A percentile compares a stretch with the other conserved stretches of the same genome.
These are phyloP conservation scores for Dioscorea cayenensis DNA, from an alignment of 116 monocot genomes.

Conservation along the genomic window DNA sequence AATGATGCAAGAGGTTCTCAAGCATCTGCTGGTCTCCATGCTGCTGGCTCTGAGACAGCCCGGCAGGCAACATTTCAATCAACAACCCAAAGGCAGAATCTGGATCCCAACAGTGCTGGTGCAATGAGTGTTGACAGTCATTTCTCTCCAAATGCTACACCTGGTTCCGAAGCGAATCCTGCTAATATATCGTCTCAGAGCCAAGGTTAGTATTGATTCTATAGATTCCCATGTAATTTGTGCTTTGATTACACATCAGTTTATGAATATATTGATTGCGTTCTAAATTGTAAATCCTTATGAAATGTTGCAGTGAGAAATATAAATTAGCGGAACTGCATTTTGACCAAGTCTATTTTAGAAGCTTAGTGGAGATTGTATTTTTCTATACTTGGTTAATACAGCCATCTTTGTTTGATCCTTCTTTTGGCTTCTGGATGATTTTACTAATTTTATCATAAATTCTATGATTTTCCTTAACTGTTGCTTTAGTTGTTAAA, in stretches of 20 bases:
- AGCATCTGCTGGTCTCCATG: conserved; percentile 14
- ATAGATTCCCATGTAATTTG: neutral
- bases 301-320: neutral
- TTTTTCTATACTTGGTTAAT: neutral
- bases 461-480: no score
- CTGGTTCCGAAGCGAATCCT: neutral
- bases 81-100: conserved; percentile 14
- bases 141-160: conserved; percentile 6
- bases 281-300: neutral
- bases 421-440: neutral
- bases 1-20: conserved; percentile 28
- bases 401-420: neutral
- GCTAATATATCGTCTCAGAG: conserved; percentile 11
- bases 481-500: no score
- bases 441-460: no score
- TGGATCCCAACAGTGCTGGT: conserved; percentile 14
- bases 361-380: neutral
- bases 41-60: conserved; percentile 10
- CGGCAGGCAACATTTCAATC: conserved; percentile 12
- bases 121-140: conserved; percentile 5
- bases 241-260: neutral
- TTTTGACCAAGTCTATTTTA: neutral
- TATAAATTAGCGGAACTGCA: neutral
- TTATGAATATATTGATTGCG: neutral
- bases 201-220: conserved; percentile 22